Evolutionary conservation across 768 basidiomycete species (phyloP).

Genomic region (Suillus plorans): DNA sequence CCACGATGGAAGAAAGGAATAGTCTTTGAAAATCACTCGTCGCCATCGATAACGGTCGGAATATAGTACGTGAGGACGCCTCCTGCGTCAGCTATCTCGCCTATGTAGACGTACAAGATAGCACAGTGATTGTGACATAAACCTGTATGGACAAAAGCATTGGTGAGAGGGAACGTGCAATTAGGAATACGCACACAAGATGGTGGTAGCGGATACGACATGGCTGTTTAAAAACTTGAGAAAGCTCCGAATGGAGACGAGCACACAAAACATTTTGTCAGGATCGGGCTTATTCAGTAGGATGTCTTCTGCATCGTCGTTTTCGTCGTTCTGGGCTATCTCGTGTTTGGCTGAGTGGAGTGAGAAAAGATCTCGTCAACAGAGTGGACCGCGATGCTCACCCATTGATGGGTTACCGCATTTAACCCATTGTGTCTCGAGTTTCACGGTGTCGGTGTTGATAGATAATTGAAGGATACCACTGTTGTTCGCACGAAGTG

Average conservation of each 20-base stretch:
- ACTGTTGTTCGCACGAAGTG: constrained; percentile 63
- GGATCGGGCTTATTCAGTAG: constrained; percentile 48
- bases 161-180: neutral
- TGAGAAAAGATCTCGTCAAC: neutral
- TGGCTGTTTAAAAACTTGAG: constrained; percentile 81
- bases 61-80: constrained; percentile 89
- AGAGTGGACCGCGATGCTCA: constrained; percentile 16
- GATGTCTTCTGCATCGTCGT: constrained; percentile 33
- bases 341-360: constrained; percentile 13
- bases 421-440: constrained; percentile 80
- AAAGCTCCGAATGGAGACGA: constrained; percentile 72
- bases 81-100: constrained; percentile 73
- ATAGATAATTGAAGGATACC: constrained; percentile 56
- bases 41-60: constrained; percentile 71
- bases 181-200: constrained; percentile 64
- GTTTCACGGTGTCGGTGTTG: constrained; percentile 69
- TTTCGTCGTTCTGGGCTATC: constrained; percentile 19
- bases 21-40: constrained; percentile 17
- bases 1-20: neutral
- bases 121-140: constrained; percentile 82
- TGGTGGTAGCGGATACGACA: constrained; percentile 78
- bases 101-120: constrained; percentile 88
- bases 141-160: constrained; percentile 40
- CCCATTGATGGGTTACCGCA: constrained; percentile 64
- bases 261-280: constrained; percentile 58